Evolutionary conservation across 2,329 filamentous ascomycete species (phyloP).

Genomic region (Alternaria longipes): DNA sequence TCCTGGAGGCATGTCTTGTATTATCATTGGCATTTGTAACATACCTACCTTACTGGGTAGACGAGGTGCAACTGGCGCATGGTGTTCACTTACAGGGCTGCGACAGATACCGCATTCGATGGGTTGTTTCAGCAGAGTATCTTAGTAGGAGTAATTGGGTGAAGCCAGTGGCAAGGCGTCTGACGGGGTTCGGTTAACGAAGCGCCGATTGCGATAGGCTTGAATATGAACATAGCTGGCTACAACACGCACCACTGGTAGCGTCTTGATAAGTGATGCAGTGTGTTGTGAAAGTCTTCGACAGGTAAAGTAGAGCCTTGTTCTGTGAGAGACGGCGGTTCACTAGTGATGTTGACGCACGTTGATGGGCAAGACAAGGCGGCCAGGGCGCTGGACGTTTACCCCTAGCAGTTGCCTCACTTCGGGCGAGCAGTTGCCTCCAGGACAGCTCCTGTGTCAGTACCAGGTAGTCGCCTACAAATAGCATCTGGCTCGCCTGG

Average conservation of each 20-base stretch:
- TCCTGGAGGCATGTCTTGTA: constrained; percentile 25
- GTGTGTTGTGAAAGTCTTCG: not conserved
- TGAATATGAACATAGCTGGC: constrained; percentile 11
- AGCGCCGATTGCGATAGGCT: constrained; percentile 5
- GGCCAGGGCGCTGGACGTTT: constrained; percentile 15
- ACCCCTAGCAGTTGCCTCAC: constrained; percentile 30
- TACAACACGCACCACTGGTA: not conserved
- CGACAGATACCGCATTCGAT: constrained; percentile 11
- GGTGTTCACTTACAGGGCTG: constrained; percentile 11
- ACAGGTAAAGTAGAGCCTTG: not conserved
- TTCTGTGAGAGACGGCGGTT: not conserved
- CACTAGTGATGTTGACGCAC: constrained; percentile 13
- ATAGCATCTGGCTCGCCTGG: constrained; percentile 9
- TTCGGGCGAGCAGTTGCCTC: constrained; percentile 16
- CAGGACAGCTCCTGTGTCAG: constrained; percentile 11
- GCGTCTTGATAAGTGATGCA: not conserved
- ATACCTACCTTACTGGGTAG: constrained; percentile 25
- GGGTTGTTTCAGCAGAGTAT: constrained; percentile 24
- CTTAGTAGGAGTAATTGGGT: constrained; percentile 31
- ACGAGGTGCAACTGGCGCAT: constrained; percentile 26
- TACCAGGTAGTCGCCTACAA: constrained; percentile 7
- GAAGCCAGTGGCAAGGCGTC: constrained; percentile 10
- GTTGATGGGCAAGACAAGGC: constrained; percentile 22
- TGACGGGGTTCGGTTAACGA: constrained; percentile 18
- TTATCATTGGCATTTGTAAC: constrained; percentile 30